phyloP scores from a whole-genome alignment of 106 monocot species.

The Ottelia alismoides region DNA sequence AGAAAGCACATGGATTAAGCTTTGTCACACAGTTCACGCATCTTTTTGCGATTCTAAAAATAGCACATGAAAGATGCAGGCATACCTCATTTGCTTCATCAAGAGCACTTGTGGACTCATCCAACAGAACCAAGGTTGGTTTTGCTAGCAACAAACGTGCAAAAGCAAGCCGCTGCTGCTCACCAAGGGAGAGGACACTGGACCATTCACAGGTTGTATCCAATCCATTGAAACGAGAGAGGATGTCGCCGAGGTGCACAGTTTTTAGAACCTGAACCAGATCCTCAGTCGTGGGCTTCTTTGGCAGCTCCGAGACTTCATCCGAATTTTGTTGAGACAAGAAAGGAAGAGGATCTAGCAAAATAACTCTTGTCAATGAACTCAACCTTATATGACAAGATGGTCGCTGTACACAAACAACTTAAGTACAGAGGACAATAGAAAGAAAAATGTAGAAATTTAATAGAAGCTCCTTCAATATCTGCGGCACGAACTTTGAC shows the following conservation, averaged over 20 bases:
- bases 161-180: conserved; percentile 71
- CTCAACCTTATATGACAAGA: no score
- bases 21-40: no score
- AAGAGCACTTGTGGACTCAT: conserved; percentile 69
- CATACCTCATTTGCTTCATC: conserved; percentile 71
- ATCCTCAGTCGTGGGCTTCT: conserved; percentile 55
- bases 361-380: no score
- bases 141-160: conserved; percentile 53
- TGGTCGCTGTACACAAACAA: no score
- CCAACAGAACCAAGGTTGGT: conserved; percentile 42
- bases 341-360: neutral
- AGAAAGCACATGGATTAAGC: no score
- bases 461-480: no score
- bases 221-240: conserved; percentile 57
- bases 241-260: conserved; percentile 59
- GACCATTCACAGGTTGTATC: conserved; percentile 57
- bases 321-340: neutral
- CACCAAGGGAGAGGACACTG: conserved; percentile 69
- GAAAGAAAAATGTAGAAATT: no score
- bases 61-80: no score
- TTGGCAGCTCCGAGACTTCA: neutral
- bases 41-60: no score
- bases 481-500: no score
- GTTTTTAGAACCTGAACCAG: conserved; percentile 37
- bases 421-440: no score